Evolutionary conservation across 768 basidiomycete species (phyloP), one percentile per base, ranked within the genome.

Genomic region (Cantharellus anzutake): DNA sequence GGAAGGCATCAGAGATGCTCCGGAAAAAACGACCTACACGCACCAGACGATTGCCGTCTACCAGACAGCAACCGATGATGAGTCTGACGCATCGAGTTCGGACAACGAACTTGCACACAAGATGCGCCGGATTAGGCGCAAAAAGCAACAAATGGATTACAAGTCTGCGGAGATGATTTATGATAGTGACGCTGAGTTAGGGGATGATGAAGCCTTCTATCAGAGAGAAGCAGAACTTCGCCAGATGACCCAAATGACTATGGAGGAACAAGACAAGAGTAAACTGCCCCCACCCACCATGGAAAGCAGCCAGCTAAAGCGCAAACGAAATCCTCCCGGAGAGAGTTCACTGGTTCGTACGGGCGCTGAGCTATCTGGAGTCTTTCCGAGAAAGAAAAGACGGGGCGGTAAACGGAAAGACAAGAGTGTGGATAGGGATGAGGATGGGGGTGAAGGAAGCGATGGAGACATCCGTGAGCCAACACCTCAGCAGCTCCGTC

Each of bases 111-210:
- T 48, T 58, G 51, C 44, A 44, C 51, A 38, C 5, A 60, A 69
- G 60, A 67, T 66, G 64, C 69, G 66, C 34, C 68, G 65, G 61
- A 51, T 55, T 7, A 60, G 63, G 35, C 80, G 78, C 69, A 74
- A 73, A 64, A 82, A 79, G 67, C 84, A 86, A 68, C 78, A 79
- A 68, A 77, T 81, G 72, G 73, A 74, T 61, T 92, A 86, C 75
- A 91, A 90, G 69, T 87, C 84, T 4, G 89, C 88, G 5, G 84
- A 88, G 69, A 87, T 93, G 68, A 91, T 94, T 68, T 82, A 86
- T 67, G 91, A 96, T 71, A 89, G 86, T 63, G 92, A 96, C 65
- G 83, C 75, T 59, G 87, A 89, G 68, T 80, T 80, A 60, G 86
- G 78, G 14, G 82, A 85, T 66, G 83, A 85, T 56, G 79, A 75